Evolutionary conservation across 2,329 filamentous ascomycete species (phyloP).

Genomic region (Penicillium sp.): DNA sequence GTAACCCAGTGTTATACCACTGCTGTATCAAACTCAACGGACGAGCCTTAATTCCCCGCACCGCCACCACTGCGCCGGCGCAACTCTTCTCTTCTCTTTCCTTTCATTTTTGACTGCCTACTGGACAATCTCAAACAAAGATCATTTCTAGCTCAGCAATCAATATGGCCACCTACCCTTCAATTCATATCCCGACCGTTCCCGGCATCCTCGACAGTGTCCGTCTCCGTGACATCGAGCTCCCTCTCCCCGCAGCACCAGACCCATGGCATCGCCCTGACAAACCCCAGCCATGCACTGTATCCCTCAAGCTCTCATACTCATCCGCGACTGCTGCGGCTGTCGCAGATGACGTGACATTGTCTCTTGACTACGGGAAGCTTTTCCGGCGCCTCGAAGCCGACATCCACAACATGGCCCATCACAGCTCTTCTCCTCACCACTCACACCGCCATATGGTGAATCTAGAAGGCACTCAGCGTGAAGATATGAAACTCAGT

Average conservation of each 20-base stretch:
- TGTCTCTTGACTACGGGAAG: constrained; percentile 46
- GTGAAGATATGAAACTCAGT: constrained; percentile 27
- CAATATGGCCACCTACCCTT: neutral
- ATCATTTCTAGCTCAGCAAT: neutral
- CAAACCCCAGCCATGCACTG: constrained; percentile 43
- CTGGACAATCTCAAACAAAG: neutral
- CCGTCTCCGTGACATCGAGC: constrained; percentile 40
- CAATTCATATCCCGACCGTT: constrained; percentile 28
- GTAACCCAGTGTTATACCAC: no score
- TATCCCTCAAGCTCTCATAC: constrained; percentile 42
- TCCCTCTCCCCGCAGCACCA: constrained; percentile 40
- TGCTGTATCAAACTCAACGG: no score
- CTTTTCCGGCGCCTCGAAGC: constrained; percentile 40
- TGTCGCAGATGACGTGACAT: constrained; percentile 40
- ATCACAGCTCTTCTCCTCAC: constrained; percentile 14
- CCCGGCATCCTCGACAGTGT: constrained; percentile 36
- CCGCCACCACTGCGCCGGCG: no score
- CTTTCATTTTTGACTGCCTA: no score
- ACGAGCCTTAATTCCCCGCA: no score
- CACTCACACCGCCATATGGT: constrained; percentile 23
- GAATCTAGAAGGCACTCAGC: constrained; percentile 25
- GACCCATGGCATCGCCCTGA: constrained; percentile 44
- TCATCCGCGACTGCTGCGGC: constrained; percentile 39
- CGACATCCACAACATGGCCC: constrained; percentile 29
- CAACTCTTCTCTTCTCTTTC: no score